Conservation (phyloP, 1,284 basidiomycete genomes). For the Sanghuangporus baumii region DNA sequence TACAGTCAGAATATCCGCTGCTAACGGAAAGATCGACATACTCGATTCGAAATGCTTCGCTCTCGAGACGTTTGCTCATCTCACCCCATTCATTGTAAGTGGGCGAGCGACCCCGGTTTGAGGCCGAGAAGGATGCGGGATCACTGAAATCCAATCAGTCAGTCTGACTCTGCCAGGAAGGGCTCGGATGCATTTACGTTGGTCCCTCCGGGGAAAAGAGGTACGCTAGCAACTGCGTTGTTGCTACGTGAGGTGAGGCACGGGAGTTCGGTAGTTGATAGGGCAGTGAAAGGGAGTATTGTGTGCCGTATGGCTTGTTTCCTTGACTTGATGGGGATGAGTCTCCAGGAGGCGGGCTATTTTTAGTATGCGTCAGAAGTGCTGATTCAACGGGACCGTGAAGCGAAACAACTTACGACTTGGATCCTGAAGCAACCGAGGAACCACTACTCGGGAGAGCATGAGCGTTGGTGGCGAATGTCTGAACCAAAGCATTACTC, state of each 20-base stretch:
- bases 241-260: slow-evolving; percentile 50
- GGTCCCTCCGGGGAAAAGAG: slow-evolving; percentile 63
- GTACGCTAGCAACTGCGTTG: slow-evolving; percentile 58
- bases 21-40: slow-evolving; percentile 32
- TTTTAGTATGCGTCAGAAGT: neutral
- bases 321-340: neutral
- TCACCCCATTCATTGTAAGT: slow-evolving; percentile 66
- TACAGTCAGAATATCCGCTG: slow-evolving; percentile 18
- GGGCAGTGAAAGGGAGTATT: slow-evolving; percentile 19
- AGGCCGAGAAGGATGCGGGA: slow-evolving; percentile 21
- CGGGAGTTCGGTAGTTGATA: slow-evolving; percentile 34
- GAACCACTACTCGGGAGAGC: slow-evolving; percentile 4
- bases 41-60: slow-evolving; percentile 70
- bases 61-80: slow-evolving; percentile 57
- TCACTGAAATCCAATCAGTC: slow-evolving; percentile 15
- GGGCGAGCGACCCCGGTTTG: slow-evolving; percentile 6
- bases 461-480: neutral
- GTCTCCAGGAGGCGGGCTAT: slow-evolving; percentile 6
- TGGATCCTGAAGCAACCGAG: slow-evolving; percentile 13
- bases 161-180: slow-evolving; percentile 12
- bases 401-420: slow-evolving; percentile 13
- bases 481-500: slow-evolving; percentile 18
- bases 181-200: slow-evolving; percentile 35
- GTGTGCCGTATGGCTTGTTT: slow-evolving; percentile 13
- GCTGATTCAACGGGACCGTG: slow-evolving; percentile 1